These are phyloP conservation scores for Hypoxylon sp. DNA, from an alignment of 2,329 filamentous ascomycete genomes.

Conservation along the genomic window DNA sequence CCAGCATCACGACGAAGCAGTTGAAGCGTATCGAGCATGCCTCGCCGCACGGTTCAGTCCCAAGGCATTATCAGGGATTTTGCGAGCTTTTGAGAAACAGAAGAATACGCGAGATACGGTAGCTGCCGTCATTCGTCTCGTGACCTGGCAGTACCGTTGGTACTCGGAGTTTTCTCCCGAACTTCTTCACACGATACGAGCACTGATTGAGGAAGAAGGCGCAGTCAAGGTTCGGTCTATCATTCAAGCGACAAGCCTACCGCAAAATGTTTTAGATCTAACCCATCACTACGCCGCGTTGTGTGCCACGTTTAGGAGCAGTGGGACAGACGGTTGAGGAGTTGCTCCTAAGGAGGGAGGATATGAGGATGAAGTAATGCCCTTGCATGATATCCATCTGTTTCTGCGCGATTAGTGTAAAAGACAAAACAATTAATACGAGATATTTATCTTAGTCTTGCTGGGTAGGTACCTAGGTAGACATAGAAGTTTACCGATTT, in stretches of 20 bases:
- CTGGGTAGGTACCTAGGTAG: not conserved
- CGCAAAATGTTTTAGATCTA: slow-evolving; percentile 91
- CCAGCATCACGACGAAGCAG: slow-evolving; percentile 90
- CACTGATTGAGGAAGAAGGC: slow-evolving; percentile 96
- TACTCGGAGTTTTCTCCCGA: slow-evolving; percentile 99
- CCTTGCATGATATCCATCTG: slow-evolving; percentile 40
- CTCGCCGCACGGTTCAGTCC: slow-evolving; percentile 91
- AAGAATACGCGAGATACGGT: slow-evolving; percentile 87
- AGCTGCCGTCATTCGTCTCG: slow-evolving; percentile 87
- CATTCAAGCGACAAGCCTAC: slow-evolving; percentile 93
- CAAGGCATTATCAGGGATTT: slow-evolving; percentile 88
- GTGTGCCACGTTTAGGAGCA: slow-evolving; percentile 95
- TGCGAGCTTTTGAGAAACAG: slow-evolving; percentile 82
- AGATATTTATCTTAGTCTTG: slow-evolving; percentile 9
- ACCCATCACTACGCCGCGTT: slow-evolving; percentile 97
- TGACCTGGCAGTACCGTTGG: slow-evolving; percentile 99
- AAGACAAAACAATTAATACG: slow-evolving; percentile 24
- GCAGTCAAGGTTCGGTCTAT: slow-evolving; percentile 98
- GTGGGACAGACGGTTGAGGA: slow-evolving; percentile 85
- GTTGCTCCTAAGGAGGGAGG: not conserved
- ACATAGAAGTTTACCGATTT: not conserved
- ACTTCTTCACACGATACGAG: slow-evolving; percentile 87
- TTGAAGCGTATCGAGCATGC: slow-evolving; percentile 93
- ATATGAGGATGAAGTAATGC: slow-evolving; percentile 30
- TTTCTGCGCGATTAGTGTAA: slow-evolving; percentile 28